Conservation (phyloP, 805 yeast species). For the Cyberlindnera bimundalis region DNA sequence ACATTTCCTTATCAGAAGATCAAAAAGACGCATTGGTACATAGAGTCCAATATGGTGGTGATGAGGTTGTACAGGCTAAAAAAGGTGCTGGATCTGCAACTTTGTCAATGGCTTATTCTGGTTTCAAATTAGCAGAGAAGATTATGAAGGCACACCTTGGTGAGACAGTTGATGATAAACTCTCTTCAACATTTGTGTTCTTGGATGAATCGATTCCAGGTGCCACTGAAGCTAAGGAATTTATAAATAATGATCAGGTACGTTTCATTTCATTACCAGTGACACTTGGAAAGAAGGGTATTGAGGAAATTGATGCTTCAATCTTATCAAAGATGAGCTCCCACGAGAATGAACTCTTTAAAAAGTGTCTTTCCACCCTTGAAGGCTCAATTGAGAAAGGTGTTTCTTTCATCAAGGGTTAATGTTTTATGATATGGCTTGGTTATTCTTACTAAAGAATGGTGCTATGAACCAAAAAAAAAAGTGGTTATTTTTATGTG, state of each 20-base stretch:
- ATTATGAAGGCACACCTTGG: slow-evolving; percentile 54
- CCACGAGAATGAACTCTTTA: slow-evolving; percentile 24
- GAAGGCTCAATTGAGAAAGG: slow-evolving; percentile 26
- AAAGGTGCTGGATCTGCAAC: slow-evolving; percentile 85
- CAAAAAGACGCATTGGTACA: slow-evolving; percentile 61
- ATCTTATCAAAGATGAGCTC: slow-evolving; percentile 21
- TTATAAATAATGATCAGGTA: slow-evolving; percentile 13
- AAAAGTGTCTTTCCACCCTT: slow-evolving; percentile 21
- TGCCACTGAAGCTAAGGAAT: slow-evolving; percentile 18
- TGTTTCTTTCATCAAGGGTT: slow-evolving; percentile 24
- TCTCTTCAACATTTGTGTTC: slow-evolving; percentile 42
- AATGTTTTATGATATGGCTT: background rate
- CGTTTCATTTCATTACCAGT: slow-evolving; percentile 26
- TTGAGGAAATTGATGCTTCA: slow-evolving; percentile 21
- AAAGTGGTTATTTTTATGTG: too few relatives aligned
- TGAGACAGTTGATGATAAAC: slow-evolving; percentile 35
- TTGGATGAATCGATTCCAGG: slow-evolving; percentile 41
- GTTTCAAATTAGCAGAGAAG: slow-evolving; percentile 68
- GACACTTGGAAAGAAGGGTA: slow-evolving; percentile 22
- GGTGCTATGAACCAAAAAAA: too few relatives aligned
- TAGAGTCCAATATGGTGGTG: slow-evolving; percentile 86
- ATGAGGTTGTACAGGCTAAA: slow-evolving; percentile 83
- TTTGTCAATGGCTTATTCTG: slow-evolving; percentile 83
- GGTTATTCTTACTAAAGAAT: too few relatives aligned
- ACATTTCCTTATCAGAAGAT: slow-evolving; percentile 40